Conservation (phyloP, 768 basidiomycete species). For the Phallus indusiatus region DNA sequence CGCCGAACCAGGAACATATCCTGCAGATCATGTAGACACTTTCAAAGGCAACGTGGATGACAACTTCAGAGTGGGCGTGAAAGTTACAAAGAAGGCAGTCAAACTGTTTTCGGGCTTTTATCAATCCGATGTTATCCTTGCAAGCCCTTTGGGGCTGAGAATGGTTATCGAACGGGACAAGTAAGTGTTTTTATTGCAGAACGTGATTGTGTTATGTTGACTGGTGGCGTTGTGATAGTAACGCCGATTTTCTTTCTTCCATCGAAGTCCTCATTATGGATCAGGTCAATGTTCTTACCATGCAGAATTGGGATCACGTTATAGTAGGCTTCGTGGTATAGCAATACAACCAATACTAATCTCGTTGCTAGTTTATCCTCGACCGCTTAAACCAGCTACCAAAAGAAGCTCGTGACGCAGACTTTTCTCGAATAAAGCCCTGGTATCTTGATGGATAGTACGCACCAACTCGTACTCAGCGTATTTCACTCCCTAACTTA, state of each 20-base stretch:
- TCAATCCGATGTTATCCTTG: slow-evolving; percentile 82
- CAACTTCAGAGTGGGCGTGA: slow-evolving; percentile 85
- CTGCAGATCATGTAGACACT: slow-evolving; percentile 82
- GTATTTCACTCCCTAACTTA: slow-evolving; percentile 1
- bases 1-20: slow-evolving; percentile 69
- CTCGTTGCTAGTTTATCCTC: slow-evolving; percentile 62
- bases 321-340: slow-evolving; percentile 47
- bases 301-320: slow-evolving; percentile 99
- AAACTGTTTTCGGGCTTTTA: slow-evolving; percentile 91
- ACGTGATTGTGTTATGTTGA: not conserved
- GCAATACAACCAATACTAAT: not conserved
- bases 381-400: slow-evolving; percentile 81
- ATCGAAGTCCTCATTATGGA: slow-evolving; percentile 89
- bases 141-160: slow-evolving; percentile 86
- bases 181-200: slow-evolving; percentile 27
- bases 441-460: slow-evolving; percentile 97
- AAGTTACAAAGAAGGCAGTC: slow-evolving; percentile 84
- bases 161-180: slow-evolving; percentile 92
- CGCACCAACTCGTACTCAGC: slow-evolving; percentile 23
- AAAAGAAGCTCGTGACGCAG: slow-evolving; percentile 85
- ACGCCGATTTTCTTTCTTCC: slow-evolving; percentile 84
- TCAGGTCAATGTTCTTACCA: slow-evolving; percentile 83
- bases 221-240: slow-evolving; percentile 31
- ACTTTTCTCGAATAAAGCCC: slow-evolving; percentile 94
- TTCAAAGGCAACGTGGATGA: slow-evolving; percentile 98